Conservation (phyloP, 306 rosid genomes). For the Hylodesmum podocarpum region DNA sequence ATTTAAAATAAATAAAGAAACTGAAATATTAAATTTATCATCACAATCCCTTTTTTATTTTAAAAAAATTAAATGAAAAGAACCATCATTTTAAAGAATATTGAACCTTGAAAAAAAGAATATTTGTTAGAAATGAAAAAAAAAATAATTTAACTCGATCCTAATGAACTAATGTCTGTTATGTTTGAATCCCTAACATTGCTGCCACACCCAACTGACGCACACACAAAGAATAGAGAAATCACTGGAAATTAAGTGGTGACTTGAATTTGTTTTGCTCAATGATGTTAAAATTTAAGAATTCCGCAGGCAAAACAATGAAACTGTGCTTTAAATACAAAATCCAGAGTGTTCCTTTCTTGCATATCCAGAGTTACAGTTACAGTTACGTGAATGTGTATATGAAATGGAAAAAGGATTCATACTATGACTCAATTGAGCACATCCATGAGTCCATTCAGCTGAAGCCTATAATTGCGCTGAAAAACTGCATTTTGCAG, state of each 20-base stretch:
- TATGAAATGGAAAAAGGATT: conserved; percentile 91
- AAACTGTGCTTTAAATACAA: conserved; percentile 22
- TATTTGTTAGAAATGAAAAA: too few relatives aligned
- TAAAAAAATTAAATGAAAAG: too few relatives aligned
- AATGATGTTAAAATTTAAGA: conserved; percentile 44
- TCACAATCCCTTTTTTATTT: too few relatives aligned
- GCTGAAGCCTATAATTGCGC: conserved; percentile 67
- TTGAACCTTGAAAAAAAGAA: too few relatives aligned
- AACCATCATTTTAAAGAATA: too few relatives aligned
- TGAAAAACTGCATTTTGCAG: conserved; percentile 67
- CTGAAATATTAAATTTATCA: too few relatives aligned
- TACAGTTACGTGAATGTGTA: conserved; percentile 72
- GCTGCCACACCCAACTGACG: too few relatives aligned
- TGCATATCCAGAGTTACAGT: conserved; percentile 41
- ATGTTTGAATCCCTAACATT: too few relatives aligned
- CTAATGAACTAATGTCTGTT: too few relatives aligned
- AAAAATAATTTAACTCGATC: too few relatives aligned
- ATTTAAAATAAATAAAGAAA: too few relatives aligned
- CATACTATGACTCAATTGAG: conserved; percentile 67
- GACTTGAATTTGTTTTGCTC: neutral
- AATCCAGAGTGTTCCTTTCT: conserved; percentile 33
- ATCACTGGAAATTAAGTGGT: conserved; percentile 22
- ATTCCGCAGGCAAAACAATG: conserved; percentile 36
- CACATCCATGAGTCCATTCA: conserved; percentile 62
- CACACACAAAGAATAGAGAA: too few relatives aligned